These are phyloP conservation scores for Fragilariopsis cylindrus DNA, from an alignment of 108 stramenopile genomes.

Conservation along the genomic window DNA sequence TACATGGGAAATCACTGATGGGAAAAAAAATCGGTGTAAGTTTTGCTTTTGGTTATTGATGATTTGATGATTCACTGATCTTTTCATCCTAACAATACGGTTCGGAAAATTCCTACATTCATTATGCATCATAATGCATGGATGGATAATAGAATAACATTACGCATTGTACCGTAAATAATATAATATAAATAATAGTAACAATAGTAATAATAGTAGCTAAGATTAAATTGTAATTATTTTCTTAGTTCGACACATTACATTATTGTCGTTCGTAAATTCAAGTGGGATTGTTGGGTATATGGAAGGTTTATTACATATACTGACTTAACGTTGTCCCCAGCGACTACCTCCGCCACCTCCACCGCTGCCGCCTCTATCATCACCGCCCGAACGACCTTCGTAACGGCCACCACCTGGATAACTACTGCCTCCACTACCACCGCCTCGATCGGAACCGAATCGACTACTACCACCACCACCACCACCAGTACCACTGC, in stretches of 20 bases:
- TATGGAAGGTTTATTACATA: neutral
- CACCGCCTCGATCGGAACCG: constrained; percentile 33
- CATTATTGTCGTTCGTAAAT: neutral
- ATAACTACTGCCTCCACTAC: constrained; percentile 19
- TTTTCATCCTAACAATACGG: too few relatives aligned
- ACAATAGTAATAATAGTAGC: neutral
- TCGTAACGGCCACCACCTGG: constrained; percentile 46
- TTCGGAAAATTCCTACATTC: too few relatives aligned
- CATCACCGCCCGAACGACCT: constrained; percentile 43
- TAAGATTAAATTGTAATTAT: neutral
- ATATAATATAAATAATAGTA: neutral
- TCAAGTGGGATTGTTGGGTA: neutral
- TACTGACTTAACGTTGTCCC: neutral
- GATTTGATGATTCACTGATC: too few relatives aligned
- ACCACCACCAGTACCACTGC: constrained; percentile 37
- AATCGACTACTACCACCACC: constrained; percentile 32
- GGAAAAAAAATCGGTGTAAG: constrained; percentile 57
- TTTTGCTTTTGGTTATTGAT: constrained; percentile 55
- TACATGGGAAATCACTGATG: constrained; percentile 58
- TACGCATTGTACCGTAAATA: neutral
- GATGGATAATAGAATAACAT: neutral
- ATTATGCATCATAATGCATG: neutral
- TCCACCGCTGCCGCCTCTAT: constrained; percentile 19
- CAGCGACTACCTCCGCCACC: constrained; percentile 16
- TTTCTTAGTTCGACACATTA: neutral